A percentile compares a stretch with the other conserved stretches of the same genome.
Conservation (phyloP, 73 alveolate genomes). For the Paramecium pentaurelia region DNA sequence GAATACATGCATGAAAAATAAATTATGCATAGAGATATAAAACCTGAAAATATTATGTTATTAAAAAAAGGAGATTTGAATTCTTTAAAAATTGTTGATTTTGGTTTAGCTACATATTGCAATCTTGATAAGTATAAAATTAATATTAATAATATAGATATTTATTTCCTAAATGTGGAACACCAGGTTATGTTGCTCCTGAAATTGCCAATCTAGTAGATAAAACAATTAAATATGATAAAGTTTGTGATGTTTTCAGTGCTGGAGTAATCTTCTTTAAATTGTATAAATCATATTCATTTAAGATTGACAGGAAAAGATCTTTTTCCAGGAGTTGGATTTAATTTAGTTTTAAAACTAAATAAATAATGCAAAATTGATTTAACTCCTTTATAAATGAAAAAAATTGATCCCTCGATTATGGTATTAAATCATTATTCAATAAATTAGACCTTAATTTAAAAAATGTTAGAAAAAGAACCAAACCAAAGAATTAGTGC, state of each 20-base stretch:
- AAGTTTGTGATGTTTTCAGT: neutral
- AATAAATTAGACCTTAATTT: neutral
- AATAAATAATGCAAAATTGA: conserved; percentile 39
- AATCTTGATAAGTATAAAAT: conserved; percentile 8
- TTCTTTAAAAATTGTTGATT: conserved; percentile 58
- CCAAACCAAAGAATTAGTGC: conserved; percentile 21
- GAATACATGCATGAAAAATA: conserved; percentile 51
- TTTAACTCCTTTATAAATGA: neutral
- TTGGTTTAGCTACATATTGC: conserved; percentile 55
- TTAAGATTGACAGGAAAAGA: conserved; percentile 22
- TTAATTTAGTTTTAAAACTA: neutral
- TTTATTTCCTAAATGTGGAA: conserved; percentile 70
- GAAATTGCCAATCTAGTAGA: conserved; percentile 36
- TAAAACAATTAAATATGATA: neutral
- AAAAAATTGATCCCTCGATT: neutral
- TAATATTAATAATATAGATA: neutral
- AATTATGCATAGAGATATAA: conserved; percentile 62
- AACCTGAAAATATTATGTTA: conserved; percentile 56
- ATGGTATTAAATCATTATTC: neutral
- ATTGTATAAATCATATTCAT: neutral
- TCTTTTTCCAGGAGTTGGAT: conserved; percentile 22
- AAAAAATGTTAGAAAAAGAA: neutral
- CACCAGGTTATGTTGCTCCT: conserved; percentile 84
- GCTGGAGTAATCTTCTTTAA: conserved; percentile 42
- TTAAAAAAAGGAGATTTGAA: conserved; percentile 41